These are phyloP conservation scores for Suhomyces kunorum DNA, from an alignment of 1,139 yeast species.

Conservation along the genomic window DNA sequence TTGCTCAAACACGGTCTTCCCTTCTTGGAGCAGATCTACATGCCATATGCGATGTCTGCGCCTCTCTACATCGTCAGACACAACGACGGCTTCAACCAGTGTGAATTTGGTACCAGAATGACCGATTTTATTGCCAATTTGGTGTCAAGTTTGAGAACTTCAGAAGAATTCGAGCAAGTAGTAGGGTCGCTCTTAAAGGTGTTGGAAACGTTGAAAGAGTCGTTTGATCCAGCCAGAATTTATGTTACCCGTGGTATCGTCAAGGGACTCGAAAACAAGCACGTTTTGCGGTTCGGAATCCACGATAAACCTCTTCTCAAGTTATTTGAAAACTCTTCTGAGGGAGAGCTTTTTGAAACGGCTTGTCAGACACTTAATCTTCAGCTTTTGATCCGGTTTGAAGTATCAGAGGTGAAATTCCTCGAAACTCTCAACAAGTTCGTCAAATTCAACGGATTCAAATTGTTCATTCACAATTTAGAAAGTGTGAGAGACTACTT, in stretches of 20 bases:
- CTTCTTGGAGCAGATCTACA: slow-evolving; percentile 52
- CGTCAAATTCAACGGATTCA: slow-evolving; percentile 42
- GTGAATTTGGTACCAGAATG: slow-evolving; percentile 61
- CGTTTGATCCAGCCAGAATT: slow-evolving; percentile 74
- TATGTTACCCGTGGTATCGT: slow-evolving; percentile 61
- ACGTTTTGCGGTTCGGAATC: slow-evolving; percentile 30
- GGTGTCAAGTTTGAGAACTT: slow-evolving; percentile 36
- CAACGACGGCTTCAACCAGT: slow-evolving; percentile 30
- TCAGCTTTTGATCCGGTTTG: slow-evolving; percentile 41
- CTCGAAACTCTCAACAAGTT: slow-evolving; percentile 40
- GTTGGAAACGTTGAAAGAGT: slow-evolving; percentile 47
- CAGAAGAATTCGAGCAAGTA: slow-evolving; percentile 25
- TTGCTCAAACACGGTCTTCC: slow-evolving; percentile 50
- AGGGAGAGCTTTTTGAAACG: slow-evolving; percentile 57
- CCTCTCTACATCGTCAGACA: slow-evolving; percentile 52
- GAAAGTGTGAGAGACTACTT: slow-evolving; percentile 25
- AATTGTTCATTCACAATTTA: slow-evolving; percentile 37
- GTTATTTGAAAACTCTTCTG: slow-evolving; percentile 56
- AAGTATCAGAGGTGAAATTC: slow-evolving; percentile 26
- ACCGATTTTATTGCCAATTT: slow-evolving; percentile 49
- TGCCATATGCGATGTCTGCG: slow-evolving; percentile 69
- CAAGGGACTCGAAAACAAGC: slow-evolving; percentile 42
- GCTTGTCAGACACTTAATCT: slow-evolving; percentile 54
- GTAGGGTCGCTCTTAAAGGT: slow-evolving; percentile 42
- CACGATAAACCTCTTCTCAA: slow-evolving; percentile 37